These are phyloP conservation scores for Macroventuria anomochaeta DNA, from an alignment of 2,329 filamentous ascomycete species.

Conservation along the genomic window DNA sequence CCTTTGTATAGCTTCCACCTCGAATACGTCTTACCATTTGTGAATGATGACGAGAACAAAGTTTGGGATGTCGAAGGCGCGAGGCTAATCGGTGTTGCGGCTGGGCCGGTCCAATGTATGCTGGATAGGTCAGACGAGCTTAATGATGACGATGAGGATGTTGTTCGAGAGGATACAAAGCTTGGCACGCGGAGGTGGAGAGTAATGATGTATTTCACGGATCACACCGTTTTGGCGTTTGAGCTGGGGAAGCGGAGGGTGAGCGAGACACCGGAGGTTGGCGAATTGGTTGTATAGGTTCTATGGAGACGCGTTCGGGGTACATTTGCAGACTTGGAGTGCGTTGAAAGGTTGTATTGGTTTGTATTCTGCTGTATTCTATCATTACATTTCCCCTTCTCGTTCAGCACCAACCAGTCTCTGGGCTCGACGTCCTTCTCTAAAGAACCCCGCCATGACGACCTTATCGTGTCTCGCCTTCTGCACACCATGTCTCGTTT, in stretches of 20 bases:
- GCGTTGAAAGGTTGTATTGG: no score
- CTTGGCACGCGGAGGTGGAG: constrained; percentile 59
- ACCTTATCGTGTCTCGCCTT: not conserved
- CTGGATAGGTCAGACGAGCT: constrained; percentile 28
- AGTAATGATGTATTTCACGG: constrained; percentile 73
- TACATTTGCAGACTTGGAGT: no score
- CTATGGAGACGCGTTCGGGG: no score
- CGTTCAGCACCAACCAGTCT: constrained; percentile 6
- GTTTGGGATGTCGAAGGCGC: constrained; percentile 18
- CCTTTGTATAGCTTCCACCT: constrained; percentile 60
- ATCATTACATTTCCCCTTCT: not conserved
- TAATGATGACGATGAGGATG: constrained; percentile 42
- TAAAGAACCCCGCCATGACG: constrained; percentile 17
- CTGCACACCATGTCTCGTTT: no score
- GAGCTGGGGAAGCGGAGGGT: constrained; percentile 57
- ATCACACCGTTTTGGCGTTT: constrained; percentile 74
- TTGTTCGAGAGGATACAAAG: no score
- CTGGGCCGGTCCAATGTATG: constrained; percentile 66
- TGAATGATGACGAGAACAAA: constrained; percentile 3
- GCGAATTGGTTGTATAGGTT: constrained; percentile 37
- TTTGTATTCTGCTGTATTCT: no score
- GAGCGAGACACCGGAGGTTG: constrained; percentile 20
- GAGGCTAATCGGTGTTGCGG: constrained; percentile 70
- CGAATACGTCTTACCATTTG: constrained; percentile 62
- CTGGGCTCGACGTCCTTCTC: constrained; percentile 17